Evolutionary conservation across 2,329 filamentous ascomycete genomes (phyloP).

Genomic region (Apiospora aurea): DNA sequence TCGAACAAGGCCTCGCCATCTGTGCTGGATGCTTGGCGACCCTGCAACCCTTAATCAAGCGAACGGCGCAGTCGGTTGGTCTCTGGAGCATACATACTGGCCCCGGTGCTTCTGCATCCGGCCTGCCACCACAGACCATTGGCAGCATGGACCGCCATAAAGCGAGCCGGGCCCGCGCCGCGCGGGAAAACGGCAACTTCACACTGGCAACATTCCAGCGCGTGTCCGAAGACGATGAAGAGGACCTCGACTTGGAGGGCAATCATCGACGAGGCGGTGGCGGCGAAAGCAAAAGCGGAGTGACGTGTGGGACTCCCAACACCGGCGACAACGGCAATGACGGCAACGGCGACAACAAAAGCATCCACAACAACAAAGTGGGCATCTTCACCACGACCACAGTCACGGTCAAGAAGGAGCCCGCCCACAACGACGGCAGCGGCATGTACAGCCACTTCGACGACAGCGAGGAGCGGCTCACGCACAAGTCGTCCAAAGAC

Average conservation of each 20-base stretch:
- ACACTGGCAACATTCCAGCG: slow-evolving; percentile 25
- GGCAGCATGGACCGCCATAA: slow-evolving; percentile 22
- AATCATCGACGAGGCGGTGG: background rate
- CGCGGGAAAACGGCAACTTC: slow-evolving; percentile 19
- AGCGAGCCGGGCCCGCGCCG: background rate
- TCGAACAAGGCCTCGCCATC: slow-evolving; percentile 44
- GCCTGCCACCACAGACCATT: slow-evolving; percentile 8
- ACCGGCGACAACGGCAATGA: background rate
- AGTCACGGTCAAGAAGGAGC: slow-evolving; percentile 23
- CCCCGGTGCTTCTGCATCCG: background rate
- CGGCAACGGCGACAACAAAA: background rate
- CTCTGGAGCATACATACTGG: background rate
- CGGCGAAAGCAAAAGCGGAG: background rate
- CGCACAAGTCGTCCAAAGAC: slow-evolving; percentile 20
- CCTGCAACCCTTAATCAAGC: slow-evolving; percentile 37
- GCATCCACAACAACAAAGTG: background rate
- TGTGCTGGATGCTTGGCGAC: slow-evolving; percentile 39
- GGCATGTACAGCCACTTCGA: slow-evolving; percentile 3
- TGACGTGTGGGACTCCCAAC: background rate
- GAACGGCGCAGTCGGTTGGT: background rate
- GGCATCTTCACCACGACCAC: slow-evolving; percentile 21
- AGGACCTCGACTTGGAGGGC: slow-evolving; percentile 12
- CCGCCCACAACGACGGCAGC: background rate
- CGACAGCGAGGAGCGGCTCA: slow-evolving; percentile 23
- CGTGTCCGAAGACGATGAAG: slow-evolving; percentile 20